Base-by-base conservation (phyloP, 306 rosid genomes). In the Cucumis cinereus region DNA sequence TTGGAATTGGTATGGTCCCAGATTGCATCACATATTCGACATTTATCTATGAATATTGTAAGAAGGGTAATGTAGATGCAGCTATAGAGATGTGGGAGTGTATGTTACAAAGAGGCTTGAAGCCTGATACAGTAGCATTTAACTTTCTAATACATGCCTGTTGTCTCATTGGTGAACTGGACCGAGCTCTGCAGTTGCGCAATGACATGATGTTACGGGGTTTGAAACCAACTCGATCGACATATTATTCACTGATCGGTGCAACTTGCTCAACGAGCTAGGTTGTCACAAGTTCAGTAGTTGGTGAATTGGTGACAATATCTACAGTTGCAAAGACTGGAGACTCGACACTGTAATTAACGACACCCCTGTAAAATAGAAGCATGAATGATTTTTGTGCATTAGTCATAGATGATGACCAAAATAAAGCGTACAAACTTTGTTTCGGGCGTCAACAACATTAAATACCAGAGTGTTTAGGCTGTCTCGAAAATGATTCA, bases 21-120 rank as follows among this genome's bases (percentile, higher is more conserved):
- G 94, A 93, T 77, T 90, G 92, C 73, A 77, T 93, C 69, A 91
- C 98, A 4, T 93, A 91, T 84, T 91, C 98, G 5, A 91, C 96
- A 63, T 81, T 93, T 81, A 90, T 93, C 77, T 82, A 87, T 23
- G 97, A 91, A 82, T 83, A 88, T 69, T 86, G 96, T 85, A 85
- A 87, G 83, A 77, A 82, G 64, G 96, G 98, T 20, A 72, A 87
- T 78, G 74, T 91, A 74, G 85, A 76, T 24, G 90, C 81, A 78
- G 97, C 98, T 63, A 36, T 89, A 54, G 80, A 77, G 74, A 63
- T 87, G 84, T 94, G 98, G 97, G 88, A 89, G 74, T 63, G 83
- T 69, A 91, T 94, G 98, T 81, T 91, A 41, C 87, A 58, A n/a
- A 89, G 79, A 79, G 97, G 97, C 75, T 69, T 91, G 72, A 84